These are phyloP conservation scores for sunflower (Helianthus annuus) DNA, from an alignment of 129 eudicot species.

Conservation along the genomic window HanXRQr2.0-SUNRISE NC_035444.2:23091885-23092384, in stretches of 20 bases:
- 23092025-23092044: neutral
- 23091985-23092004: neutral
- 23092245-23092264: constrained; percentile 30
- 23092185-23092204: constrained; percentile 7
- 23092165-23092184: constrained; percentile 38
- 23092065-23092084: constrained; percentile 7
- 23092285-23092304: constrained; percentile 27
- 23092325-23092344: constrained; percentile 25
- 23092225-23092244: constrained; percentile 24
- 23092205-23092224: neutral
- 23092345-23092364: constrained; percentile 39
- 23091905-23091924: too few species aligned
- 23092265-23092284: constrained; percentile 29
- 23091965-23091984: too few species aligned
- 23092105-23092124: neutral
- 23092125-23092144: constrained; percentile 14
- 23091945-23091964: too few species aligned
- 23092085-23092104: neutral
- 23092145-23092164: constrained; percentile 34
- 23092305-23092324: constrained; percentile 37
- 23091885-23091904: too few species aligned
- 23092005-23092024: neutral
- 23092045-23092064: neutral
- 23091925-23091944: too few species aligned
- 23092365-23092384: constrained; percentile 37